Evolutionary conservation across 1,284 basidiomycete genomes (phyloP), one percentile per base, ranked within the genome.

Genomic region (Rhizopogon hawkerae): DNA sequence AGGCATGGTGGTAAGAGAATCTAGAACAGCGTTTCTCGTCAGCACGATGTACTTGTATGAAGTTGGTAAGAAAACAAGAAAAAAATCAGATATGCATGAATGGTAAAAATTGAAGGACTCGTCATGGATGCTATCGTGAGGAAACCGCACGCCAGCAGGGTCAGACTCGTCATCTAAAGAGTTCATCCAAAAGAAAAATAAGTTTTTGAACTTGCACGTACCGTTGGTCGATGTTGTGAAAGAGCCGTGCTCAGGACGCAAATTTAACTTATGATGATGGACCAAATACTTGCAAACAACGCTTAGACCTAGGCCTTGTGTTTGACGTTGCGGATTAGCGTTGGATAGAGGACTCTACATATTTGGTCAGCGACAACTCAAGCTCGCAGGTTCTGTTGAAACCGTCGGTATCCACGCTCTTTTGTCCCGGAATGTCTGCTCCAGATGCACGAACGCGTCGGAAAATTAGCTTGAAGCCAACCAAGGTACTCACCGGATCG

Each of bases 161-260:
- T 90, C 88, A 72, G 88, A 90, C 88, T 90, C 88, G 88, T 90
- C 87, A 90, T 90, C 88, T 89, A 76, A 69, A 65, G 64, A 59
- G 63, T 61, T 89, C 87, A 89, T 89, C 87, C 47, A 54, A 54
- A 51, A 52, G 33, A 44, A 50, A 43, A 56, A 59, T 54, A 7
- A 58, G 49, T 8, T 39, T 39, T 38, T 31, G 50, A 38, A 54
- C 26, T 41, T 34, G 47, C 4, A 49, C 67, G 64, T 51, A 72
- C 70, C 48, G 58, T 7, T 57, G 39, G 49, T 46, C 48, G 48
- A 48, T 33, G 54, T 49, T 38, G 54, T 48, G n/a, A 38, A 45
- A 34, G 35, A 41, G 4, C 4, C 10, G 8, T 26, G 26, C 26
- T 9, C 3, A 5, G 26, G 26, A 29, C 3, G 26, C 26, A 29